Evolutionary conservation across 768 basidiomycete genomes (phyloP).

Genomic region (Suillus variegatus): DNA sequence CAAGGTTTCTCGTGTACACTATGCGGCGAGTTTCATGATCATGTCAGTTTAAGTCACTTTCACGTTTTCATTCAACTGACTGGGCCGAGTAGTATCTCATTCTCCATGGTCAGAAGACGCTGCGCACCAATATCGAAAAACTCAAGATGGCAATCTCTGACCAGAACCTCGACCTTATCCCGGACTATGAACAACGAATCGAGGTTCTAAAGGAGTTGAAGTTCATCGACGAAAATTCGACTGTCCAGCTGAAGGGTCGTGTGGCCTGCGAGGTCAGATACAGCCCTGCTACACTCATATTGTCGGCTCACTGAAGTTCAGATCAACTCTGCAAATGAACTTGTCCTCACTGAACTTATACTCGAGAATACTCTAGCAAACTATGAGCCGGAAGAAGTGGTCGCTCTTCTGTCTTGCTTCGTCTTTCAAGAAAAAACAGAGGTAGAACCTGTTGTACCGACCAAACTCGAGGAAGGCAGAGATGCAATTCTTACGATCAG

Average conservation of each 20-base stretch:
- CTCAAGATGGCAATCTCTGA: constrained; percentile 90
- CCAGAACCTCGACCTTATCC: constrained; percentile 94
- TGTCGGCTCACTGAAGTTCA: constrained; percentile 32
- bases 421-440: constrained; percentile 99
- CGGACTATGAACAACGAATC: constrained; percentile 95
- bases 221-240: constrained; percentile 95
- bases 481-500: constrained; percentile 77
- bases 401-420: constrained; percentile 93
- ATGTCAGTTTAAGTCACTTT: constrained; percentile 53
- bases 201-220: constrained; percentile 87
- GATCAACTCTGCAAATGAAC: constrained; percentile 99
- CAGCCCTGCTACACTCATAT: not conserved
- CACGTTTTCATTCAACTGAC: constrained; percentile 7
- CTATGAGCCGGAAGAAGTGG: constrained; percentile 95
- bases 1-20: constrained; percentile 47
- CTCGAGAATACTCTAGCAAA: constrained; percentile 90
- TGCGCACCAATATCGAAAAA: constrained; percentile 71
- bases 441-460: constrained; percentile 77
- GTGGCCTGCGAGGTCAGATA: constrained; percentile 90
- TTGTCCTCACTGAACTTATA: constrained; percentile 94
- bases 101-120: constrained; percentile 72
- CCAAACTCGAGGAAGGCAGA: constrained; percentile 78
- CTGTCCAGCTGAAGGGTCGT: constrained; percentile 92
- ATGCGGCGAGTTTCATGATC: constrained; percentile 70
- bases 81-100: constrained; percentile 59